Evolutionary conservation across 208 protist species (phyloP), one percentile per base, ranked within the genome.

Genomic region (Kentomonas sorsogonicus): DNA sequence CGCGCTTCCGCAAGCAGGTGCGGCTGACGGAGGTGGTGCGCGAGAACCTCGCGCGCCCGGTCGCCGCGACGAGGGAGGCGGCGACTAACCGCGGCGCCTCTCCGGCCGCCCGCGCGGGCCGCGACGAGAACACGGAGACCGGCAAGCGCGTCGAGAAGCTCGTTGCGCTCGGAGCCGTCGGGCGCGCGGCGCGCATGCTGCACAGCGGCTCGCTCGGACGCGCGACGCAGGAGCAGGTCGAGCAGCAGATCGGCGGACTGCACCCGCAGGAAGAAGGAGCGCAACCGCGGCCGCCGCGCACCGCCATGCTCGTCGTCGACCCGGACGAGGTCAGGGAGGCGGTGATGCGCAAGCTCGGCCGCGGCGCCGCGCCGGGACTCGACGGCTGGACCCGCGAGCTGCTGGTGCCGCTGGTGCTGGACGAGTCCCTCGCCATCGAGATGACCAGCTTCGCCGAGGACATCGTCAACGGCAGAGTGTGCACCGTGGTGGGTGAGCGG

Each of bases 321-420:
- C 30, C 56, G 23, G 45, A 63, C 27, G 38, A 41, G 27, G 64
- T 64, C 15, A 1, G 15, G 10, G 11, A 20, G 4, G 25, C 62
- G 16, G 53, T 72, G 22, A 7, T 29, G 45, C 20, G 53, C 7
- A 20, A 31, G 2, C 60, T 72, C 20, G 34, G 50, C 20, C 59
- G 66, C 13, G 59, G 33, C 9, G 10, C 58, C 29, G 59, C 66
- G 6, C 66, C 59, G 13, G 60, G 53, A 0, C 29, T 72, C 1
- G 67, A 73, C 51, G 60, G 67, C 2, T 73, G 67, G 67, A 73
- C 67, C 0, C 51, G 67, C 0, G 60, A 73, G 41, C 45, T 63
- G 3, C 38, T 73, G 15, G 26, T 60, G 15, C 67, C 60, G 20
- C 30, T 73, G 9, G 51, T 56, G 31, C 48, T 63, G 36, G 27